Base-by-base conservation (phyloP, 768 basidiomycete genomes). In the Lentinula boryana region DNA sequence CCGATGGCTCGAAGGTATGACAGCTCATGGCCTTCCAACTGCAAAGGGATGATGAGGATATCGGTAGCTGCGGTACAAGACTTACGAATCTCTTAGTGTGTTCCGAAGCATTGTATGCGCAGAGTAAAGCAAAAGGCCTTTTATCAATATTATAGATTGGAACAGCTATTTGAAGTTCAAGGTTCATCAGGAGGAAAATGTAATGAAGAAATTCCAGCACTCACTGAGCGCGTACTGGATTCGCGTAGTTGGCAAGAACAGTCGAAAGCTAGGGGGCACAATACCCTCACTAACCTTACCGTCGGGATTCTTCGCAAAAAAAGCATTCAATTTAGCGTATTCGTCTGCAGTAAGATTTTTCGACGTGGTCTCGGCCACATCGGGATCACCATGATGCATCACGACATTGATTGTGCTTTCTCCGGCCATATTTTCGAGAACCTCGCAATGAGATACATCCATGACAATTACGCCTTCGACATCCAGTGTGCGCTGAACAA, bases 121-220 rank as follows among this genome's bases (percentile, higher is more conserved):
- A 95, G 18, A 98, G 78, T 67, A 97, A 71, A 6, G 93, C 93
- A 66, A 97, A 96, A 10, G 94, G 93, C 55, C 89, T 84, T 74
- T 93, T 91, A 74, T 96, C 93, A 56, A 96, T 86, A 65, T 95
- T 95, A 71, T 91, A 95, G 54, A 96, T 89, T 5, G 95, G 95
- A 5, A 96, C 95, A 60, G 87, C 92, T 93, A 35, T 13, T 8
- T 13, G 40, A 33, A 58, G 56, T 35, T 61, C 58, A 36, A 66
- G 58, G 41, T 62, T 27, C 56, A 44, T 54, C 21, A 40, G 12
- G 18, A 46, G 8, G 40, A 36, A 13, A 38, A 15, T 40, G 57
- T 4, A 27, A 31, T 63, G 54, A 52, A 18, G 55, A 27, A 27
- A 3, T 27, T 15, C 48, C 18, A 21, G 12, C 51, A 31, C 89